A percentile compares a stretch with the other conserved stretches of the same genome.
phyloP scores from a whole-genome alignment of 164 flowering plant genomes.

The Brasenia schreberi region DNA sequence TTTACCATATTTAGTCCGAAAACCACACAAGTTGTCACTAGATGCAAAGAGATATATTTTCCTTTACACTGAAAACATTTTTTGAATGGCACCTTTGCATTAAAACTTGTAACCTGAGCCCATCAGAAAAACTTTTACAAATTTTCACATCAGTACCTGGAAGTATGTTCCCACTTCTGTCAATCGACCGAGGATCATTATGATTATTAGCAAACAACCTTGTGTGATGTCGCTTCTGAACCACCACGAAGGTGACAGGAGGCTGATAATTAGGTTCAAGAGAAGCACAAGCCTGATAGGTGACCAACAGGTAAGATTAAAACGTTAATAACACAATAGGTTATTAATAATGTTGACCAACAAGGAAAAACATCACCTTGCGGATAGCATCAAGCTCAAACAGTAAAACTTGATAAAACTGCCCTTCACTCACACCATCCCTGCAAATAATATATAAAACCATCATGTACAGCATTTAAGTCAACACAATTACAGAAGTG shows the following conservation, averaged over 20 bases:
- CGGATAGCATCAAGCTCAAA: conserved; percentile 86
- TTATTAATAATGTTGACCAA: neutral
- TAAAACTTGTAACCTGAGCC: no score
- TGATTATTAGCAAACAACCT: conserved; percentile 42
- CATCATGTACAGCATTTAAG: neutral
- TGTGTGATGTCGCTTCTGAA: conserved; percentile 59
- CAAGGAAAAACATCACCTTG: conserved; percentile 26
- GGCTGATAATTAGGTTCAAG: conserved; percentile 46
- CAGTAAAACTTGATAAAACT: conserved; percentile 77
- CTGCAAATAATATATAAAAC: conserved; percentile 18
- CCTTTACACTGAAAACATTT: no score
- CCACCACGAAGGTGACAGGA: conserved; percentile 52
- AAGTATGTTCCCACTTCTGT: conserved; percentile 47
- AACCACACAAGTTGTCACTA: no score
- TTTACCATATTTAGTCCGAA: no score
- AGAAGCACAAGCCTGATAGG: conserved; percentile 44
- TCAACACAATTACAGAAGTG: no score
- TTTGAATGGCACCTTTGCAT: no score
- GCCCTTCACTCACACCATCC: conserved; percentile 92
- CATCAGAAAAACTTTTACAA: no score
- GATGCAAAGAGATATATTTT: no score
- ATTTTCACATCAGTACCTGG: conserved; percentile 20
- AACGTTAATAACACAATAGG: neutral
- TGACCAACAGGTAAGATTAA: neutral
- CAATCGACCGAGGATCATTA: conserved; percentile 19